A percentile compares a stretch with the other conserved stretches of the same genome.
Evolutionary conservation across 352 stramenopile genomes (phyloP).

Genomic region (Phytophthora ohioensis): DNA sequence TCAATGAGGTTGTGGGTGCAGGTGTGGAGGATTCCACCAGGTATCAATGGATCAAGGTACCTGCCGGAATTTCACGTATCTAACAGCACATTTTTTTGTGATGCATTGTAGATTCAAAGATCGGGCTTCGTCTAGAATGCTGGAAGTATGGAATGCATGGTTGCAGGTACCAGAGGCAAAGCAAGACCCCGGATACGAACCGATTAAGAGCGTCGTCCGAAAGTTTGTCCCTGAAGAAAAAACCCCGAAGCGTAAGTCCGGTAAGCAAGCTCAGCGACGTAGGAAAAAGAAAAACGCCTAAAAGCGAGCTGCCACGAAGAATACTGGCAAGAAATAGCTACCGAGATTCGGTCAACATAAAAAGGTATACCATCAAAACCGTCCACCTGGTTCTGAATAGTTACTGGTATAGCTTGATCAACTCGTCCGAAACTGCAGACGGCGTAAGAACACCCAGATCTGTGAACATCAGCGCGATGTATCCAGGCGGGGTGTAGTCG

Average conservation of each 20-base stretch:
- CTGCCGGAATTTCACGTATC: neutral
- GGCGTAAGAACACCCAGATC: constrained; percentile 98
- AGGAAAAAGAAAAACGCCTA: constrained; percentile 27
- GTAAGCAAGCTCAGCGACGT: constrained; percentile 15
- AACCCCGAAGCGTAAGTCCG: neutral
- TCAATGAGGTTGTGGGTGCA: constrained; percentile 55
- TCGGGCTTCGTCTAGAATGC: constrained; percentile 65
- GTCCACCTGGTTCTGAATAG: constrained; percentile 12
- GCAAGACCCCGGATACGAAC: constrained; percentile 55
- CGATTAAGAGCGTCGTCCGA: constrained; percentile 60
- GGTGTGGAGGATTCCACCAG: constrained; percentile 48
- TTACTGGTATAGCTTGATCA: constrained; percentile 99
- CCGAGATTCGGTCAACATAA: neutral
- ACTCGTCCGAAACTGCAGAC: constrained; percentile 97
- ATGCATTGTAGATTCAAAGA: constrained; percentile 64
- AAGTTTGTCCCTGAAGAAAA: constrained; percentile 52
- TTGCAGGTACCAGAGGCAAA: constrained; percentile 55
- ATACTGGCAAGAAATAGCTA: constrained; percentile 13
- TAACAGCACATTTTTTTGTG: constrained; percentile 7
- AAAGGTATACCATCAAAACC: constrained; percentile 7
- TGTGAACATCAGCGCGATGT: constrained; percentile 99
- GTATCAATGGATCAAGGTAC: constrained; percentile 20
- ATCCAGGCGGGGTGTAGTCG: constrained; percentile 98
- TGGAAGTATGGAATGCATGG: constrained; percentile 77
- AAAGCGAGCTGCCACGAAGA: constrained; percentile 8